Base-by-base conservation (phyloP, 208 protist species). In the Kentomonas sorsogonicus region DNA sequence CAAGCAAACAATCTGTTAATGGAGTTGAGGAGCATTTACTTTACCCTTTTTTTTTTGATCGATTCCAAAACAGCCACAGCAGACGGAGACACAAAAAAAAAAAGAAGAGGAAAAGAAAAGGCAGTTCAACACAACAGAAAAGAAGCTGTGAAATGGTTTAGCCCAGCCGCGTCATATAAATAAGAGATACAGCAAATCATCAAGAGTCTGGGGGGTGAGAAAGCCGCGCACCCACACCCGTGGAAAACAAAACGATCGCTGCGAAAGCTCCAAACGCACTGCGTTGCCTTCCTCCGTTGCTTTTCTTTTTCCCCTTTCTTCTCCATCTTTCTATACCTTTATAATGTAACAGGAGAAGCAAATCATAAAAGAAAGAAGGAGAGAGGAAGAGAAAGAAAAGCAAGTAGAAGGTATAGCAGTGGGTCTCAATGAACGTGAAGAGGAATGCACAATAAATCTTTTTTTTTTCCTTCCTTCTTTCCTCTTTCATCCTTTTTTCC, bases 401-500 rank as follows among this genome's bases (percentile, higher is more conserved):
- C 44, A 1, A 45, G 13, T 22, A 13, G 33, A 36, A 27, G 36
- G 23, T n/a, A n/a, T n/a, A n/a, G n/a, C n/a, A n/a, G n/a, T n/a
- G n/a, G n/a, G n/a, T n/a, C n/a, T n/a, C n/a, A n/a, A 18, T 33
- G 31, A 43, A 53, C 48, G 9, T 6, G 22, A 57, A 33, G 41
- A 50, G 41, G 4, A 52, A 18, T 27, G 22, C 29, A 43, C 18
- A 25, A 1, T n/a, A 38, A 25, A 50, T 46, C 27, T 23, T 41
- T 64, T 54, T 45, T 34, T 43, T 53, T 61, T 61, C 34, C 25
- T 45, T 27, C 9, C 34, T 34, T 27, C 0, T 6, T 33, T n/a
- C 5, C 9, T n/a, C 10, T 26, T 41, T 56, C 18, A 26, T 30
- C 26, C 34, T 5, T 4, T 26, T 39, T 56, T 47, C 45, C 27